Evolutionary conservation across 2,329 filamentous ascomycete genomes (phyloP), one percentile per base, ranked within the genome.

Genomic region (Ceratocystis cubensis): DNA sequence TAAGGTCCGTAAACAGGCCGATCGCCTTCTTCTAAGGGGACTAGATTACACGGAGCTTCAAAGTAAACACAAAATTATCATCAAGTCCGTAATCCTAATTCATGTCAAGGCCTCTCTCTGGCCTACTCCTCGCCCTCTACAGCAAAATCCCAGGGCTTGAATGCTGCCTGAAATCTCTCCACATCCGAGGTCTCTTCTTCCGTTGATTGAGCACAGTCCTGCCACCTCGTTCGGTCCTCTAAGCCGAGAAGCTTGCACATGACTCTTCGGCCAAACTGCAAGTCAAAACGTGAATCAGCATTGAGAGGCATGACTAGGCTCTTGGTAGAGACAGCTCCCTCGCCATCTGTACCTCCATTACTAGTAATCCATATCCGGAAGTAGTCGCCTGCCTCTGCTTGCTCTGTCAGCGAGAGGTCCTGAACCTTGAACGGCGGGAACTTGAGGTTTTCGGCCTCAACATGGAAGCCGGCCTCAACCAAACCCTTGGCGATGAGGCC

Each of bases 221-320:
- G 86, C 94, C 94, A 99, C 70, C 90, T 81, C 64, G 87, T 77
- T n/a, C 94, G 81, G 57, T 84, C 78, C 74, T 96, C 90, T 59
- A 97, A 76, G 2, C 85, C 84, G 63, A 99, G 79, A 64, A 99
- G 78, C 76, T 96, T 96, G 1, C 91, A 93, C 74, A 97, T 78
- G 3, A 96, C 94, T 57, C 86, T 84, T 50, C 95, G 82, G 3
- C 89, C 91, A 72, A 96, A 97, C 73, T 97, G 93, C 59, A 96
- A 76, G 73, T 96, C 91, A 74, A 99, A 97, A 15, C 88, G 84
- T 69, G 88, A 83, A 20, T 84, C 85, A 30, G 85, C 78, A 68
- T 86, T 83, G 7, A 96, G 81, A 5, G 84, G 84, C 78, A 97
- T 83, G 65, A 92, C 81, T 67, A 96, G 78, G 66, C 84, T 86